Conservation (phyloP, 176 grass and related monocot genomes). For the Metroxylon sagu region DNA sequence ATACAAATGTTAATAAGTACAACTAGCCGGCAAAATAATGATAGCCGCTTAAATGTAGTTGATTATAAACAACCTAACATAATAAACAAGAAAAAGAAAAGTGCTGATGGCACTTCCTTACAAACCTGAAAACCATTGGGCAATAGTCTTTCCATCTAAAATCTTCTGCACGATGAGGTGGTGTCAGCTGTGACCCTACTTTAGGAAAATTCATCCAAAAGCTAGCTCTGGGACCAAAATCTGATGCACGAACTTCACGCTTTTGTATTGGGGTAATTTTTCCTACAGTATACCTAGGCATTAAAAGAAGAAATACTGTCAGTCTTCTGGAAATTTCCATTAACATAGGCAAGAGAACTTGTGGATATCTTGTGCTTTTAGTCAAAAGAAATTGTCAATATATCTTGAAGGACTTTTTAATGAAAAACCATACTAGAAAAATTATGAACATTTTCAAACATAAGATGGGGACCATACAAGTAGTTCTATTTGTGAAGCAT, state of each 20-base stretch:
- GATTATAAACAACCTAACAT: no score
- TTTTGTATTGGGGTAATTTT: conserved; percentile 97
- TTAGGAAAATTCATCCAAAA: conserved; percentile 98
- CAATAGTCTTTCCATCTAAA: conserved; percentile 99
- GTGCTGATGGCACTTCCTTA: not conserved
- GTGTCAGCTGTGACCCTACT: conserved; percentile 87
- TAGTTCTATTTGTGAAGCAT: no score
- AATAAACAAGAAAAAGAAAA: not conserved
- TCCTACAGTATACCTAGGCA: conserved; percentile 90
- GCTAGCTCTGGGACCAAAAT: conserved; percentile 92
- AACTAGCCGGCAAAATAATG: no score
- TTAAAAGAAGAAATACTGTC: not conserved
- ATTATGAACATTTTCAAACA: no score
- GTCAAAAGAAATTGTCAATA: no score
- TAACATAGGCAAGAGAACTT: no score
- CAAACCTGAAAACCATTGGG: conserved; percentile 96
- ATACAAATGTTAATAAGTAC: no score
- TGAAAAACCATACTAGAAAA: no score
- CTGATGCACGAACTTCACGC: conserved; percentile 86
- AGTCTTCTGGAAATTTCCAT: not conserved
- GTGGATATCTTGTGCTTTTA: no score
- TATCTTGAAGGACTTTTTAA: no score
- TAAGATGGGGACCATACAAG: no score
- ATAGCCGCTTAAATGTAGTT: no score
- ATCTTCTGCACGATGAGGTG: conserved; percentile 77